Conservation (phyloP, 306 rosid genomes). For the Potentilla sterilis region DNA sequence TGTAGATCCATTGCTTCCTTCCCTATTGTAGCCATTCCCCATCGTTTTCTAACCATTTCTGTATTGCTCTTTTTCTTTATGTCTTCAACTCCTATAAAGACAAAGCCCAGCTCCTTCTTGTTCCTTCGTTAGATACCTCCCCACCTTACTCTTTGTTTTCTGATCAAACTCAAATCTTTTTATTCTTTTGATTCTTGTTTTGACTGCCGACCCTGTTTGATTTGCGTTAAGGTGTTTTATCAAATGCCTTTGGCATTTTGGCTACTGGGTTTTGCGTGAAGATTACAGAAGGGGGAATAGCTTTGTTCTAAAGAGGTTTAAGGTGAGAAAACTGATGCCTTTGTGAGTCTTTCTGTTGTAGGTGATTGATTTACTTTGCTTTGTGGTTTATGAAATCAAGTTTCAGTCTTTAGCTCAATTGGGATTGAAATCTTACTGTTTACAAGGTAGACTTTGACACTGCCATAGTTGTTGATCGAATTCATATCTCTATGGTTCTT, state of each 20-base stretch:
- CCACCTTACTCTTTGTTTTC: conserved; percentile 3
- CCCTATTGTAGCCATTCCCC: conserved; percentile 41
- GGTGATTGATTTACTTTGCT: neutral
- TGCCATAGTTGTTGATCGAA: neutral
- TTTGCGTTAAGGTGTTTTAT: conserved; percentile 21
- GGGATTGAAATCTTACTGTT: neutral
- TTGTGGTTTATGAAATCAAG: neutral
- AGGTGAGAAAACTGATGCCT: conserved; percentile 16
- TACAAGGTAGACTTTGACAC: neutral
- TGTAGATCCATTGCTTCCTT: conserved; percentile 36
- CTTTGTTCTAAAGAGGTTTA: neutral
- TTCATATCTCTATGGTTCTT: neutral
- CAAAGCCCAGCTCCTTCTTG: conserved; percentile 18
- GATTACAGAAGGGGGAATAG: neutral
- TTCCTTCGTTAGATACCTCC: conserved; percentile 29
- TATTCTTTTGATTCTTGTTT: conserved; percentile 5
- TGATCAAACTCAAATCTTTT: neutral
- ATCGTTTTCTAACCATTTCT: conserved; percentile 4
- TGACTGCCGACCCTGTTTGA: conserved; percentile 3
- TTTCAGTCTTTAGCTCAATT: neutral
- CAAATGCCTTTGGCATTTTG: neutral
- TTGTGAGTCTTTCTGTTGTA: neutral
- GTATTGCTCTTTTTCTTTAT: conserved; percentile 22
- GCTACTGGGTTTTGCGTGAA: conserved; percentile 13
- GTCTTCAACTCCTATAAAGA: conserved; percentile 22